Evolutionary conservation across 345 rosid species (phyloP), one percentile per base, ranked within the genome.

Genomic region (Pugionium cornutum): DNA sequence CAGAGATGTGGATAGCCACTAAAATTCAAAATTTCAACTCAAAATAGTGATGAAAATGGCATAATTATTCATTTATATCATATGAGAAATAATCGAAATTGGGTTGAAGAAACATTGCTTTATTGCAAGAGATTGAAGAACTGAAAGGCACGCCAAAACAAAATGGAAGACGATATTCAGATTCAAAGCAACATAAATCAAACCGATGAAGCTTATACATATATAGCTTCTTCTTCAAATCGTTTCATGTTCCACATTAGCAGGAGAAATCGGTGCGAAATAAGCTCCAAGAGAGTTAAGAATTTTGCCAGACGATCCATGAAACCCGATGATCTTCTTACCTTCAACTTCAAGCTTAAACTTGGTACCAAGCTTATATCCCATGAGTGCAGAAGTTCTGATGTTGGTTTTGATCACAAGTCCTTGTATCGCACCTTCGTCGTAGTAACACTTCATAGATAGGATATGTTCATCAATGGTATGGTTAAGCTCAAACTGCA

Each of bases 201-300:
- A 32, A 32, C 34, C 4, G 34, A 32, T 46, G 26, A 7, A 41
- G 50, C 66, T 5, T 3, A 34, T 34, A 34, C 53, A 45, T 18
- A 18, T 18, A 18, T 18, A 18, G 18, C 18, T 18, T 18, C 18
- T 18, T 32, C 40, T 5, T 36, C 6, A 7, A 36, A 36, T 1
- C 6, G 6, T 32, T 32, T 32, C 4, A 4, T 36, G 6, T 36
- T 36, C 40, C 39, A 59, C 46, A 61, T 45, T 8, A 11, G 29
- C 33, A 30, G 35, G 48, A 46, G 63, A 29, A 54, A 70, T 36
- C 9, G 43, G 7, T 18, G 41, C 5, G 41, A 62, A 53, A 47
- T 70, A 63, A 70, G 75, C 75, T 40, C 76, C 76, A 46, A 72
- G 68, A 45, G 76, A 63, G 34, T 9, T 6, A 4, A 71, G 49